Conservation (phyloP, 306 rosid species). For the Cucurbita argyrosperma region DNA sequence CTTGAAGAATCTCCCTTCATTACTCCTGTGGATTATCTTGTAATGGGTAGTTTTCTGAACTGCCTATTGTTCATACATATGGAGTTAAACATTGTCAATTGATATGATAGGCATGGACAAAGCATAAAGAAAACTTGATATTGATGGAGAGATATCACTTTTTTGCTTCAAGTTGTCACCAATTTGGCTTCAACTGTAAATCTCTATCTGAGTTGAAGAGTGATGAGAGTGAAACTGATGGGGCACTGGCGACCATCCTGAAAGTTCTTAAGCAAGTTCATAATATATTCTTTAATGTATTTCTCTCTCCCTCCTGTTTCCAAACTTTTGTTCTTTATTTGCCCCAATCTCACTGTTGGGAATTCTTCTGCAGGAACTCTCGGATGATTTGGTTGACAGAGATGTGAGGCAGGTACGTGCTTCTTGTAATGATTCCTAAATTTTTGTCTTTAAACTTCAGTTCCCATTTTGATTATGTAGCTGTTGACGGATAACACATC, state of each 20-base stretch:
- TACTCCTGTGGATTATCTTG: not conserved
- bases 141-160: constrained; percentile 91
- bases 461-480: not conserved
- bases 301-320: constrained; percentile 6
- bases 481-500: not conserved
- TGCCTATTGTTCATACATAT: not conserved
- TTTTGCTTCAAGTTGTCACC: constrained; percentile 74
- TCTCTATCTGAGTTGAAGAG: constrained; percentile 59
- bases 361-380: constrained; percentile 39
- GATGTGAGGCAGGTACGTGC: constrained; percentile 73
- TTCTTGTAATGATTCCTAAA: not conserved
- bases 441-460: not conserved
- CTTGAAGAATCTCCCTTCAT: not conserved
- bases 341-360: constrained; percentile 18
- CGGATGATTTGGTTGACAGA: constrained; percentile 29
- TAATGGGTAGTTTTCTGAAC: not conserved
- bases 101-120: constrained; percentile 66
- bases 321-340: not conserved
- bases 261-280: constrained; percentile 59
- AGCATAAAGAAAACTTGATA: constrained; percentile 64
- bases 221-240: constrained; percentile 72
- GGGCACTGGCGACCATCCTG: constrained; percentile 63
- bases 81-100: not conserved
- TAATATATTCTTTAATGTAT: constrained; percentile 54
- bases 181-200: constrained; percentile 57